These are phyloP conservation scores for Pelargonium fulgidum DNA, from an alignment of 441 rosid genomes.

Conservation along the genomic window DNA sequence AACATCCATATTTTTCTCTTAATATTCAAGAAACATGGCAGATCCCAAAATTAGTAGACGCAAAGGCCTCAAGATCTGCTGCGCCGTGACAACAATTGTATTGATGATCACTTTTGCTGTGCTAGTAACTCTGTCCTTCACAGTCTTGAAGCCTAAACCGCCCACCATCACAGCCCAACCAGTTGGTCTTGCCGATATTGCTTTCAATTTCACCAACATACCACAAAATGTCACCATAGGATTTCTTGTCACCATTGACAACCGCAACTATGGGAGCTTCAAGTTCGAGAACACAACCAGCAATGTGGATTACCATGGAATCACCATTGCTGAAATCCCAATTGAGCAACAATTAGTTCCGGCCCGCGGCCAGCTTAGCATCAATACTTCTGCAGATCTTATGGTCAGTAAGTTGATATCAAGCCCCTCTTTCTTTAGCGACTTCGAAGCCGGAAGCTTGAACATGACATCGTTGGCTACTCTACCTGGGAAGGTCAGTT, in stretches of 20 bases:
- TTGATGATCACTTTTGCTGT: not conserved
- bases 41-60: not conserved
- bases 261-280: slow-evolving; percentile 14
- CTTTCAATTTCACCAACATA: not conserved
- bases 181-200: not conserved
- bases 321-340: slow-evolving; percentile 6
- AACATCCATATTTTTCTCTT: not conserved
- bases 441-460: slow-evolving; percentile 1
- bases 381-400: not conserved
- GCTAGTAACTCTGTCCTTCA: not conserved
- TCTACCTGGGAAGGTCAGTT: slow-evolving; percentile 7
- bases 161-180: slow-evolving; percentile 3
- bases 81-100: not conserved
- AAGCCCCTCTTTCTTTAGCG: not conserved
- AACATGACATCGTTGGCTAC: slow-evolving; percentile 1
- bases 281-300: slow-evolving; percentile 3
- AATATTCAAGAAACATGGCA: not conserved
- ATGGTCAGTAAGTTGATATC: slow-evolving; percentile 5
- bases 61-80: not conserved
- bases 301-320: slow-evolving; percentile 10
- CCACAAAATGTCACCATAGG: slow-evolving; percentile 5
- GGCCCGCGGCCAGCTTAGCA: not conserved
- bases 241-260: not conserved
- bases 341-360: slow-evolving; percentile 1
- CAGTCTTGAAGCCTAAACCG: not conserved